Conservation (phyloP, 1,284 basidiomycete genomes). For the Flammula alnicola region DNA sequence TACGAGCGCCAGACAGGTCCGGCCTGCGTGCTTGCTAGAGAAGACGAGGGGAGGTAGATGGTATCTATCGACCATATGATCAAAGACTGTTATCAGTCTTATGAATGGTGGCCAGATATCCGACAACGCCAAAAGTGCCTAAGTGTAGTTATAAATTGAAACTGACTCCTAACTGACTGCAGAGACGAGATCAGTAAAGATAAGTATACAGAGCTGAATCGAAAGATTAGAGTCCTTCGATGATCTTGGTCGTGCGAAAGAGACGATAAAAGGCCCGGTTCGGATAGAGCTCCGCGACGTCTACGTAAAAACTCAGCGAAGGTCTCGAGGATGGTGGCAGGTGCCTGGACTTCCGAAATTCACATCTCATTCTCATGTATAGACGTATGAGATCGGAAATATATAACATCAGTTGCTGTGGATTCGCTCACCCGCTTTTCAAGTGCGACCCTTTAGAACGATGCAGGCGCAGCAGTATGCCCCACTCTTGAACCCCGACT, state of each 20-base stretch:
- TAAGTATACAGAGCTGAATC: conserved; percentile 27
- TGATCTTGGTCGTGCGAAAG: conserved; percentile 29
- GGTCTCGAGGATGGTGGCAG: conserved; percentile 42
- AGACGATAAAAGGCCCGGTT: conserved; percentile 37
- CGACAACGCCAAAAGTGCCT: no score
- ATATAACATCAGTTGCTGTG: conserved; percentile 42
- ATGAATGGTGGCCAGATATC: conserved; percentile 5
- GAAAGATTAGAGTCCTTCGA: conserved; percentile 27
- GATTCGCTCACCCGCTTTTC: conserved; percentile 34
- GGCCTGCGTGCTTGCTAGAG: no score
- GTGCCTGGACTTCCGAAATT: conserved; percentile 45
- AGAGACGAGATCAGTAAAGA: conserved; percentile 13
- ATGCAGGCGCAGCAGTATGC: conserved; percentile 41
- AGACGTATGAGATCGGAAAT: no score
- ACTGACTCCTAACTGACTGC: no score
- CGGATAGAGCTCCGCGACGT: conserved; percentile 41
- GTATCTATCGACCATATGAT: no score
- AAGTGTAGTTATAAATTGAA: conserved; percentile 15
- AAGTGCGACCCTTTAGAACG: conserved; percentile 23
- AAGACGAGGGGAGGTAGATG: no score
- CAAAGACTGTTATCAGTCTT: no score
- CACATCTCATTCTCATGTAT: conserved; percentile 43
- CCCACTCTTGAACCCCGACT: conserved; percentile 20
- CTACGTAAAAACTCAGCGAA: conserved; percentile 46
- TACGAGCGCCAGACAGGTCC: no score